These are phyloP conservation scores for Ceratobasidium sp. DNA, from an alignment of 1,284 basidiomycete genomes.

Conservation along the genomic window DNA sequence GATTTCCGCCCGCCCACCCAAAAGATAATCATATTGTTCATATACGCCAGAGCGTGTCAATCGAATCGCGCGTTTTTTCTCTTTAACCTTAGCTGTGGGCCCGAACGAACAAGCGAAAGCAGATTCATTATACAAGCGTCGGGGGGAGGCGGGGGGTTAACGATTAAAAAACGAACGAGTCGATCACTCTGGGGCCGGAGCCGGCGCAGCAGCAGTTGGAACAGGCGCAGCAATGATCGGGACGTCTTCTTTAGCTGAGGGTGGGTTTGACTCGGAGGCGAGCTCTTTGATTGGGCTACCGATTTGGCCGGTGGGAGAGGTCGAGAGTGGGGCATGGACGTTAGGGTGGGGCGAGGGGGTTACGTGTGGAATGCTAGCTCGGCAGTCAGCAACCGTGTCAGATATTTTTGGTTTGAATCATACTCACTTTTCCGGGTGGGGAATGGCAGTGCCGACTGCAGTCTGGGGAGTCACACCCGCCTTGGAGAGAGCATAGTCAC, in stretches of 20 bases:
- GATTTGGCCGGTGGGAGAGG: conserved; percentile 26
- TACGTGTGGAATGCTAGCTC: conserved; percentile 21
- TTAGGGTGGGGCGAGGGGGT: conserved; percentile 21
- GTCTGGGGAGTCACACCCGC: conserved; percentile 89
- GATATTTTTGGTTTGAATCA: background rate
- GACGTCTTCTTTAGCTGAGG: background rate
- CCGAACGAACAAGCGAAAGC: background rate
- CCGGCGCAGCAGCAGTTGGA: background rate
- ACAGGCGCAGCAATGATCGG: conserved; percentile 16
- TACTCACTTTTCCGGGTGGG: conserved; percentile 92
- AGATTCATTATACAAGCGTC: conserved; percentile 33
- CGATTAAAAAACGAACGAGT: conserved; percentile 7
- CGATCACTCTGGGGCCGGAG: conserved; percentile 15
- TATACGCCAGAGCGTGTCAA: background rate
- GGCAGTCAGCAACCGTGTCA: background rate
- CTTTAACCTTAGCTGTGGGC: background rate
- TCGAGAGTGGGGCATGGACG: conserved; percentile 20
- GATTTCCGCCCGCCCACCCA: conserved; percentile 13
- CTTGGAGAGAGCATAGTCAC: conserved; percentile 95
- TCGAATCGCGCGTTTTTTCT: background rate
- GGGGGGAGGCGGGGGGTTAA: conserved; percentile 1
- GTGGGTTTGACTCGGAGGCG: background rate
- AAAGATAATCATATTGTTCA: conserved; percentile 32
- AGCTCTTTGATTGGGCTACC: conserved; percentile 30
- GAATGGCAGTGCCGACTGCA: conserved; percentile 91